Conservation (phyloP, 2,329 filamentous ascomycete species). For the Penicillium crustosum region DNA sequence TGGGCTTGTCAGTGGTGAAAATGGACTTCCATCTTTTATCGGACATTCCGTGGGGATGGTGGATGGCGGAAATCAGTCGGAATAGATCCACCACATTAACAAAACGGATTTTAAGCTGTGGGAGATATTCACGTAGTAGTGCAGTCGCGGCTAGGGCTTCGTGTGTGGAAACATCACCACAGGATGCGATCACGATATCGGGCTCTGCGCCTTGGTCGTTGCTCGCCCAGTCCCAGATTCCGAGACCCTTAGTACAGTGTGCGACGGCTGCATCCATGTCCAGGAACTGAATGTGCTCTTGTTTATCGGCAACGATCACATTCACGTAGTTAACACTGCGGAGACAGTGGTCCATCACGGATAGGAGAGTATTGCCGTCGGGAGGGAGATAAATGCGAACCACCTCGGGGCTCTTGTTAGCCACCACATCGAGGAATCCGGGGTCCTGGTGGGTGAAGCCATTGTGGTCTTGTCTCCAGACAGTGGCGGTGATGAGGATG, state of each 20-base stretch:
- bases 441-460: conserved; percentile 81
- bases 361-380: conserved; percentile 75
- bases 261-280: conserved; percentile 68
- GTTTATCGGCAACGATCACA: conserved; percentile 76
- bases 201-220: conserved; percentile 69
- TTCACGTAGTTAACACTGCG: conserved; percentile 76
- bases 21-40: conserved; percentile 66
- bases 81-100: conserved; percentile 81
- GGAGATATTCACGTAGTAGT: conserved; percentile 68
- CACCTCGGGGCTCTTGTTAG: conserved; percentile 77
- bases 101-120: conserved; percentile 71
- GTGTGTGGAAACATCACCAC: conserved; percentile 71
- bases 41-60: conserved; percentile 72
- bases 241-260: conserved; percentile 76
- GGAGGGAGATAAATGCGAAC: conserved; percentile 79
- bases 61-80: conserved; percentile 68
- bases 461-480: conserved; percentile 82
- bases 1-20: conserved; percentile 70
- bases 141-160: conserved; percentile 74
- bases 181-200: conserved; percentile 73
- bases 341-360: conserved; percentile 74
- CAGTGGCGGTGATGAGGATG: conserved; percentile 74
- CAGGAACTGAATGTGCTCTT: conserved; percentile 75
- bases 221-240: conserved; percentile 75
- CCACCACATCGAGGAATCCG: conserved; percentile 75